Evolutionary conservation across 768 basidiomycete genomes (phyloP).

Genomic region (Termitomyces eurrhizus): DNA sequence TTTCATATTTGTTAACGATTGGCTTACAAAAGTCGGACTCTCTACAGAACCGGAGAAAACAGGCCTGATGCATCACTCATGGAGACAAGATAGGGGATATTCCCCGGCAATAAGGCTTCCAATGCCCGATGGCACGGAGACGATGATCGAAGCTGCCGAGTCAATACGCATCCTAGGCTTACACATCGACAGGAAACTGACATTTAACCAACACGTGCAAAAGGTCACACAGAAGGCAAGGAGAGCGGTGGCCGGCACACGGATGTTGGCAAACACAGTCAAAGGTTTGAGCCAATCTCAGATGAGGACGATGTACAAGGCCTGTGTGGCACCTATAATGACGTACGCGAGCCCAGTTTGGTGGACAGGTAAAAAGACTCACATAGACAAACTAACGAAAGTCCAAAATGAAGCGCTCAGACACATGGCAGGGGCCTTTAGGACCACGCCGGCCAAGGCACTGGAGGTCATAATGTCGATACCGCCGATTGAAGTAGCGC

Average conservation of each 20-base stretch:
- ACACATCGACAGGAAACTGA: too few relatives aligned
- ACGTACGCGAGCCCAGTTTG: background rate
- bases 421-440: too few relatives aligned
- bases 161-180: background rate
- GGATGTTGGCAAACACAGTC: background rate
- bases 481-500: too few relatives aligned
- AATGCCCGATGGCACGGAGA: background rate
- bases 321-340: background rate
- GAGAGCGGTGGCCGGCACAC: background rate
- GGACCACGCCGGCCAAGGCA: too few relatives aligned
- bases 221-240: background rate
- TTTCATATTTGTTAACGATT: too few relatives aligned
- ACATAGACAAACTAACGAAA: too few relatives aligned
- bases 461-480: too few relatives aligned
- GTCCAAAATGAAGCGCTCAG: too few relatives aligned
- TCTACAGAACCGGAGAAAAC: background rate
- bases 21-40: background rate
- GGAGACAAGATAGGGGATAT: background rate
- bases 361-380: too few relatives aligned
- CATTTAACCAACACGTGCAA: background rate
- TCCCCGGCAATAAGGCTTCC: background rate
- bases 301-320: background rate
- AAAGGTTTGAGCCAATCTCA: background rate
- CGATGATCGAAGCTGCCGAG: background rate
- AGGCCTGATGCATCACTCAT: background rate